Base-by-base conservation (phyloP, 129 eudicot genomes). In the Escallonia herrerae region DNA sequence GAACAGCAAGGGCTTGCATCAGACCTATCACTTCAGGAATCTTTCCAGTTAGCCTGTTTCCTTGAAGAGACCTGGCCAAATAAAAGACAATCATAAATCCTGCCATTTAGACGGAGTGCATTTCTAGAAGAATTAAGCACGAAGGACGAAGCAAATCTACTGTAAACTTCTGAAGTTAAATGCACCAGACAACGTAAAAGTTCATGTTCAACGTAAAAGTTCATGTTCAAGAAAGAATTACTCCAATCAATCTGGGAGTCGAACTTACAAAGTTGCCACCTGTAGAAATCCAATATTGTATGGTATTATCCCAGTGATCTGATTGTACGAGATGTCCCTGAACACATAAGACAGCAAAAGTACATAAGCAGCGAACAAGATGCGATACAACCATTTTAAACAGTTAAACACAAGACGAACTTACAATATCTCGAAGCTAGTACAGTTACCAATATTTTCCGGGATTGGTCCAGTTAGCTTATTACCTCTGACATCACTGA, bases 251-350 rank as follows among this genome's bases (percentile, higher is more conserved):
- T n/a, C 40, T 53, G 13, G 33, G 13, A 22, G 22, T 44, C 47
- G 14, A 43, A 72, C 81, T 72, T 66, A 90, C 97, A 90, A 61
- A 56, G 97, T 90, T 59, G 97, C 97, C 42, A 90, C 97, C 81
- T 90, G 97, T 14, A 90, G 80, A 55, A 90, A 90, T 3, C 97
- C 97, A 42, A 90, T 86, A 68, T 90, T 90, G 84, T 83, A 90
- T 12, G 97, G 97, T 50, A 90, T 90, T 81, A 83, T 95, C 49
- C 97, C 97, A 1, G 81, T 74, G 64, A 90, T 81, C 70, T 81
- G 86, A 73, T 90, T 90, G 86, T 86, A 90, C 2, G 97, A 86
- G 64, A 90, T 81, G 69, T 90, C 97, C 76, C 97, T 90, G n/a
- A n/a, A 74, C 38, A 15, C 6, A 67, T 48, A 12, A n/a, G 68